Evolutionary conservation across 2,329 filamentous ascomycete genomes (phyloP).

Genomic region (Nothopassalora personata): DNA sequence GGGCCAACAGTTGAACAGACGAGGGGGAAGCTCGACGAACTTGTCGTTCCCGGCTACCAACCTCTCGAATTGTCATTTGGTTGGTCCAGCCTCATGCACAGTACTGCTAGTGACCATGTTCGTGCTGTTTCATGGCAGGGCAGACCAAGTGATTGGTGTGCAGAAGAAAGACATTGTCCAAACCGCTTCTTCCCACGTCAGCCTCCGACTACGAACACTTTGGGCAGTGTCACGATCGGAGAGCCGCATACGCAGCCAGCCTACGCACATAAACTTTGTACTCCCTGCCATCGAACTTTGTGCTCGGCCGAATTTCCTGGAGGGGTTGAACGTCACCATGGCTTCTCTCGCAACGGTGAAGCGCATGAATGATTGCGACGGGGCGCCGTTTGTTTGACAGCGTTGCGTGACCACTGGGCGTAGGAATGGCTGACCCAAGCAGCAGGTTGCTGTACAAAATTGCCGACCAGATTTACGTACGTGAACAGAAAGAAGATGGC

Average conservation of each 20-base stretch:
- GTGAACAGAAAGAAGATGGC: background rate
- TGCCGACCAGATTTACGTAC: background rate
- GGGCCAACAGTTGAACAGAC: too few relatives aligned
- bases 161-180: background rate
- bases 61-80: too few relatives aligned
- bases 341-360: background rate
- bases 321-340: slow-evolving; percentile 2
- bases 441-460: background rate
- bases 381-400: background rate
- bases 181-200: background rate
- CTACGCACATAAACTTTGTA: slow-evolving; percentile 13
- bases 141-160: background rate
- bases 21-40: background rate
- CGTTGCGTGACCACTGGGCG: background rate
- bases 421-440: background rate
- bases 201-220: background rate
- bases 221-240: slow-evolving; percentile 2
- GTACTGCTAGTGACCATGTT: background rate
- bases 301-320: background rate
- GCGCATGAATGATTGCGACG: background rate
- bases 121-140: background rate
- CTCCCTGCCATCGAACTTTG: slow-evolving; percentile 16
- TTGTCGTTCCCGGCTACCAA: too few relatives aligned
- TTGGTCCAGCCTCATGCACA: background rate
- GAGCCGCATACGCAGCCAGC: slow-evolving; percentile 17